These are phyloP conservation scores for Mytilinidion resinicola DNA, from an alignment of 495 filamentous ascomycete species.

Conservation along the genomic window DNA sequence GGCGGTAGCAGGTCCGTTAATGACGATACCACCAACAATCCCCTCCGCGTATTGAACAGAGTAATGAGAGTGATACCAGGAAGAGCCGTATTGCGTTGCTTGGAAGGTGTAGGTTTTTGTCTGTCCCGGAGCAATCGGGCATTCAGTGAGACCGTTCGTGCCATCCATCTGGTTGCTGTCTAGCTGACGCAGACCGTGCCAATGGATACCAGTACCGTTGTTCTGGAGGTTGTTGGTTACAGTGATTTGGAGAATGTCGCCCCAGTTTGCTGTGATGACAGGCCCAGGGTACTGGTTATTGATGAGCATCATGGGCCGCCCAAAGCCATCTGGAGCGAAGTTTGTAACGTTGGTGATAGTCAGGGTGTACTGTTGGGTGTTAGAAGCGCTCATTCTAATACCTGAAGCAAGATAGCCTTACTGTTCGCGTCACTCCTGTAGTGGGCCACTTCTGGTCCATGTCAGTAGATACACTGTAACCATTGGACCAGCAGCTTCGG, in stretches of 20 bases:
- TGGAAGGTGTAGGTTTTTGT: conserved; percentile 34
- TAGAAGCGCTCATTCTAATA: not conserved
- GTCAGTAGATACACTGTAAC: conserved; percentile 18
- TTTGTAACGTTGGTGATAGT: conserved; percentile 18
- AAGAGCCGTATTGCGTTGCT: conserved; percentile 38
- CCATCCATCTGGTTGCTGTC: conserved; percentile 32
- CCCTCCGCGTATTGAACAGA: conserved; percentile 37
- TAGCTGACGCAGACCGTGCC: conserved; percentile 38
- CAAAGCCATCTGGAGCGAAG: conserved; percentile 21
- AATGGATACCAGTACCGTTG: conserved; percentile 39
- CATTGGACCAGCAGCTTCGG: conserved; percentile 16
- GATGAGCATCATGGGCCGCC: conserved; percentile 14
- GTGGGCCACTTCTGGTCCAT: conserved; percentile 25
- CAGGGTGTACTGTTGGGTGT: conserved; percentile 15
- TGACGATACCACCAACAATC: conserved; percentile 32
- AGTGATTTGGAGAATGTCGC: conserved; percentile 31
- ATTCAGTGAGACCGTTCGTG: conserved; percentile 36
- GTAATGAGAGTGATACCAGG: conserved; percentile 37
- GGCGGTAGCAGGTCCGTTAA: conserved; percentile 34
- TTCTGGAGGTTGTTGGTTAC: conserved; percentile 32
- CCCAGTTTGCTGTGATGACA: conserved; percentile 26
- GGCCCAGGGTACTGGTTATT: conserved; percentile 30
- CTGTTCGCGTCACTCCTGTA: conserved; percentile 18
- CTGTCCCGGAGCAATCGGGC: conserved; percentile 34
- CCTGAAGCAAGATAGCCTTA: conserved; percentile 1